phyloP scores from a whole-genome alignment of 192 early-diverging fungal genomes.

The Pilobolus umbonatus region DNA sequence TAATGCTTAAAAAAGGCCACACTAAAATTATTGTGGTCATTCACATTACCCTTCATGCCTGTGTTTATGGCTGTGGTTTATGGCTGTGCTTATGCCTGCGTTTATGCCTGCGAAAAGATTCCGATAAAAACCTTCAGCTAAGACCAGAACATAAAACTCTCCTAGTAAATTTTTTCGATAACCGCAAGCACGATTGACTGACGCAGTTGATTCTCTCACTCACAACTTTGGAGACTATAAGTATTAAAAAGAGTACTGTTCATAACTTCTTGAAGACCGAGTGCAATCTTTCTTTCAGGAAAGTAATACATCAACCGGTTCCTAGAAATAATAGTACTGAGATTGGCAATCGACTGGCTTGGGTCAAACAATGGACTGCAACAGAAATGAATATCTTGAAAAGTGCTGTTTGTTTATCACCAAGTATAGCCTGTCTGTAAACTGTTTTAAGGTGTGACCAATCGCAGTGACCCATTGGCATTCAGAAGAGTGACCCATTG shows the following conservation, averaged over 20 bases:
- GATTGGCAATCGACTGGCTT: too few relatives aligned
- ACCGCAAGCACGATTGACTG: background rate
- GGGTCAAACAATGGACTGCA: too few relatives aligned
- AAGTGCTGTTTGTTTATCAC: constrained; percentile 4
- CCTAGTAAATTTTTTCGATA: too few relatives aligned
- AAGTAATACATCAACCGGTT: background rate
- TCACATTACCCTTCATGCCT: constrained; percentile 7
- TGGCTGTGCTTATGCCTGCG: constrained; percentile 3
- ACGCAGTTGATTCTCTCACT: background rate
- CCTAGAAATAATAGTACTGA: too few relatives aligned
- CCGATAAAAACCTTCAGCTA: background rate
- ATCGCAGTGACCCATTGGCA: background rate
- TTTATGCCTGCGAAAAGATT: constrained; percentile 2
- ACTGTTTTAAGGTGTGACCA: background rate
- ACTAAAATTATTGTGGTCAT: constrained; percentile 6
- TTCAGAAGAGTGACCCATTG: too few relatives aligned
- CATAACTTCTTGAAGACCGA: background rate
- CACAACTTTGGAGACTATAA: background rate
- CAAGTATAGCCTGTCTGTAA: constrained; percentile 1
- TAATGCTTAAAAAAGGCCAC: constrained; percentile 11
- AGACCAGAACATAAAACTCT: too few relatives aligned
- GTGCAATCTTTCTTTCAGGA: background rate
- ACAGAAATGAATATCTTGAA: too few relatives aligned
- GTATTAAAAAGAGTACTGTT: constrained; percentile 5
- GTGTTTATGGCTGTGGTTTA: background rate